Evolutionary conservation across 768 basidiomycete species (phyloP), one percentile per base, ranked within the genome.

Genomic region (Trichaptum fuscoviolaceum): DNA sequence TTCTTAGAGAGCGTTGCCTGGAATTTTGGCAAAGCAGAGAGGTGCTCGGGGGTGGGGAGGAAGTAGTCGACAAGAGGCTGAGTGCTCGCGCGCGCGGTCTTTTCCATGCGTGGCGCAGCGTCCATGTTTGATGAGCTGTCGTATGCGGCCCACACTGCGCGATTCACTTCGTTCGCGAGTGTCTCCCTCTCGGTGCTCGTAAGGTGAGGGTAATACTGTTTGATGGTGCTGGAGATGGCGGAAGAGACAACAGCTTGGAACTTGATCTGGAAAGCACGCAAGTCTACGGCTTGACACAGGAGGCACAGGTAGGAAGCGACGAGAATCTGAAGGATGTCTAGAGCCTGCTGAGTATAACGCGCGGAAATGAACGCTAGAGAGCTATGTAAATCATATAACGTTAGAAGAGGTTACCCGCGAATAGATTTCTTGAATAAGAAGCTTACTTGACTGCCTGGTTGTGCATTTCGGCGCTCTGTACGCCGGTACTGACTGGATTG

Each of bases 391-490:
- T 69, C 58, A 58, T 69, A 63, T 59, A 67, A 73, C n/a, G 73
- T 67, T 10, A 69, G 30, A 7, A 35, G 34, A 63, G 64, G 17
- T 60, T 42, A n/a, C 23, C 35, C 20, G 7, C 57, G 15, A 63
- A 12, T 18, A 26, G 30, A 57, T 36, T 2, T 18, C 5, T 24
- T 18, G 15, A n/a, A 10, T 60, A 64, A 61, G 58, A 58, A 52
- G 79, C 90, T 67, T 69, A 92, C 91, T 95, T 95, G 76, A 95
- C 85, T 59, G 93, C 90, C 75, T 95, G 93, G 71, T 95, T 95
- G 73, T 93, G 91, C 90, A 94, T 92, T 77, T 95, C 93, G 0
- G 93, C 93, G 1, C 89, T 90, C 71, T 95, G 92, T 62, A 93
- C 86, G 70, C 91, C 89, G 0, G 91, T 92, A 2, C 89, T 90